Conservation (phyloP, 2,329 filamentous ascomycete species). For the Penicillium hesseltinei region DNA sequence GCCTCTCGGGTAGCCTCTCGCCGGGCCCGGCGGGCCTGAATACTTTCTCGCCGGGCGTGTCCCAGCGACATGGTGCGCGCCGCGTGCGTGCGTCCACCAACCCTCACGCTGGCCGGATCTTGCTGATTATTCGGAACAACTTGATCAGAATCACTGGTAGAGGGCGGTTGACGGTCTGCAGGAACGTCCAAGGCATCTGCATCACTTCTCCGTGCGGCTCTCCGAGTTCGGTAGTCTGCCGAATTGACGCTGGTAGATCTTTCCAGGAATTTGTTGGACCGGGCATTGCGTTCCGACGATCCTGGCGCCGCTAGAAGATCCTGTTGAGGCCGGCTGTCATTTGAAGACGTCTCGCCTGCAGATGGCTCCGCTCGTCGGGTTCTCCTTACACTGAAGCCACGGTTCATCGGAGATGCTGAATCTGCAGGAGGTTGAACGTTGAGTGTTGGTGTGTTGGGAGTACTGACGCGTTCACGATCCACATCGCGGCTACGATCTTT, state of each 20-base stretch:
- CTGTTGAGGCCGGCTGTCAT: conserved; percentile 64
- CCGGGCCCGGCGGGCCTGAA: conserved; percentile 76
- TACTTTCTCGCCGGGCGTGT: conserved; percentile 85
- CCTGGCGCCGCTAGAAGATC: conserved; percentile 74
- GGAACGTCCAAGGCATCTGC: conserved; percentile 53
- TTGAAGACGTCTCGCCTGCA: conserved; percentile 58
- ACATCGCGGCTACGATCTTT: conserved; percentile 51
- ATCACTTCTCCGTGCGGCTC: conserved; percentile 56
- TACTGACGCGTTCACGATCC: conserved; percentile 53
- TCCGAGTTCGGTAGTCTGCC: conserved; percentile 68
- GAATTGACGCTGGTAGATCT: conserved; percentile 91
- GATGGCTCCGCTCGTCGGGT: conserved; percentile 54
- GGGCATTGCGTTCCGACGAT: conserved; percentile 58
- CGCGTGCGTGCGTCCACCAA: conserved; percentile 60
- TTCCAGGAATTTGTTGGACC: conserved; percentile 68
- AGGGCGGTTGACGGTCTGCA: conserved; percentile 63
- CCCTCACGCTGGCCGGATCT: conserved; percentile 45
- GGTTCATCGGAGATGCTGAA: conserved; percentile 63
- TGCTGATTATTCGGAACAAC: conserved; percentile 55
- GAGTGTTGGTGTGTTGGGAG: conserved; percentile 70
- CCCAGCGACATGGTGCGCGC: conserved; percentile 82
- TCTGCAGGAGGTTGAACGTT: conserved; percentile 78
- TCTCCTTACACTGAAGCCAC: conserved; percentile 82
- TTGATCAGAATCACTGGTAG: conserved; percentile 76
- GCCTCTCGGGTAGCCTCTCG: conserved; percentile 70